Evolutionary conservation across 805 yeast genomes (phyloP).

Genomic region (Candida orba): DNA sequence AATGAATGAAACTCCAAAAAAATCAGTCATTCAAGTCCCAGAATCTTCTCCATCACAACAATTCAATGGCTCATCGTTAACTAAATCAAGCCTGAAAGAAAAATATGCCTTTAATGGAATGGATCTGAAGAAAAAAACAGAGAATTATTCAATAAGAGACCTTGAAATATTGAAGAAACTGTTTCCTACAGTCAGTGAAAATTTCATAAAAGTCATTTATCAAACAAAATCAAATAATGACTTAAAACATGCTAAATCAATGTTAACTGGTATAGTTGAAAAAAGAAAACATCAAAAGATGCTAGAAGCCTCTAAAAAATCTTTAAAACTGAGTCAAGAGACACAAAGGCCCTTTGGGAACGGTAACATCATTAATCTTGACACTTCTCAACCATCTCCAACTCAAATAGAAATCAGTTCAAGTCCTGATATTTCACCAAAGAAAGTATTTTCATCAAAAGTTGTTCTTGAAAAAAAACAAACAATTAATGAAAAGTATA

Average conservation of each 20-base stretch:
- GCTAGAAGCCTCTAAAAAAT: conserved; percentile 3
- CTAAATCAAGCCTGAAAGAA: conserved; percentile 26
- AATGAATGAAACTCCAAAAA: conserved; percentile 5
- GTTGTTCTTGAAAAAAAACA: conserved; percentile 30
- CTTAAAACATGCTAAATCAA: conserved; percentile 26
- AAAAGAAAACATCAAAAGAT: conserved; percentile 20
- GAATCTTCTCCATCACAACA: conserved; percentile 37
- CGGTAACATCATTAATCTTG: not conserved
- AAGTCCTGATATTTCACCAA: conserved; percentile 23
- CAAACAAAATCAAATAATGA: conserved; percentile 29
- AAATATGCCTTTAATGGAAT: conserved; percentile 35
- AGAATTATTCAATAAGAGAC: conserved; percentile 13
- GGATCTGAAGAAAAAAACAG: conserved; percentile 13
- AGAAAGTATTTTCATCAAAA: conserved; percentile 25
- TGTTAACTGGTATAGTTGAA: conserved; percentile 26
- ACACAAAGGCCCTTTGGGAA: not conserved
- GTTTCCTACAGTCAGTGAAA: conserved; percentile 28
- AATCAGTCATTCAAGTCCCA: conserved; percentile 39
- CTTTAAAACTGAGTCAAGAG: not conserved
- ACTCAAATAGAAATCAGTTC: conserved; percentile 16
- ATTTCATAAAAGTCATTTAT: conserved; percentile 32
- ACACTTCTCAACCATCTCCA: not conserved
- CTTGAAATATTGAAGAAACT: conserved; percentile 20
- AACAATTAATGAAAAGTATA: conserved; percentile 30
- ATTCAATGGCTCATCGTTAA: conserved; percentile 1